A percentile compares a stretch with the other conserved stretches of the same genome.
Conservation (phyloP, 345 rosid species). For the Murraya koenigii region DNA sequence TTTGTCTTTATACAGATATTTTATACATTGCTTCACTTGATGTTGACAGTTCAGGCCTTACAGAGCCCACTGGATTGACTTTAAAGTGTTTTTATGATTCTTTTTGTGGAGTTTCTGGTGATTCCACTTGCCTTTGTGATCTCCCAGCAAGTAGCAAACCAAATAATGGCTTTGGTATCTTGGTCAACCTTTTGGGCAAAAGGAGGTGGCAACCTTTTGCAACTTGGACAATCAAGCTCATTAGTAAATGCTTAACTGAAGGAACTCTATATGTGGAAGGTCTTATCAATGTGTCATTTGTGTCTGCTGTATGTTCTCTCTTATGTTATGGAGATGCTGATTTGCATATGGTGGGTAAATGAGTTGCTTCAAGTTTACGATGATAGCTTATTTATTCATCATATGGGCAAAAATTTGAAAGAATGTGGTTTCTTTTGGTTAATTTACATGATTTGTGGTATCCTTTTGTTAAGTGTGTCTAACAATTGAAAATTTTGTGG, state of each 20-base stretch:
- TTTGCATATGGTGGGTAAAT: slow-evolving; percentile 78
- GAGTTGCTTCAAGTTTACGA: slow-evolving; percentile 9
- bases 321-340: slow-evolving; percentile 75
- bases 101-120: slow-evolving; percentile 48
- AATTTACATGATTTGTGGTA: slow-evolving; percentile 23
- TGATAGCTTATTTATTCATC: slow-evolving; percentile 15
- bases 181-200: slow-evolving; percentile 55
- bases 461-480: slow-evolving; percentile 38
- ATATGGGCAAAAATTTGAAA: slow-evolving; percentile 16
- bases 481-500: slow-evolving; percentile 47
- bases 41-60: slow-evolving; percentile 25
- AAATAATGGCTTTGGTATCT: slow-evolving; percentile 59
- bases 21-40: slow-evolving; percentile 43
- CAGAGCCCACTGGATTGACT: slow-evolving; percentile 31
- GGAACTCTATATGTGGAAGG: slow-evolving; percentile 91
- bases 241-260: slow-evolving; percentile 83
- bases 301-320: slow-evolving; percentile 67
- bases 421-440: slow-evolving; percentile 18
- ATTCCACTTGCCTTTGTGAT: slow-evolving; percentile 56
- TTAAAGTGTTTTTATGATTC: slow-evolving; percentile 66
- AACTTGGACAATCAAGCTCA: slow-evolving; percentile 71
- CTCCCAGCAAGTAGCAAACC: slow-evolving; percentile 65
- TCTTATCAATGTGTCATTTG: slow-evolving; percentile 57
- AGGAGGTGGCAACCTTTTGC: slow-evolving; percentile 81
- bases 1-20: slow-evolving; percentile 55